phyloP scores from a whole-genome alignment of 2,329 filamentous ascomycete genomes.

The Colletotrichum sidae region DNA sequence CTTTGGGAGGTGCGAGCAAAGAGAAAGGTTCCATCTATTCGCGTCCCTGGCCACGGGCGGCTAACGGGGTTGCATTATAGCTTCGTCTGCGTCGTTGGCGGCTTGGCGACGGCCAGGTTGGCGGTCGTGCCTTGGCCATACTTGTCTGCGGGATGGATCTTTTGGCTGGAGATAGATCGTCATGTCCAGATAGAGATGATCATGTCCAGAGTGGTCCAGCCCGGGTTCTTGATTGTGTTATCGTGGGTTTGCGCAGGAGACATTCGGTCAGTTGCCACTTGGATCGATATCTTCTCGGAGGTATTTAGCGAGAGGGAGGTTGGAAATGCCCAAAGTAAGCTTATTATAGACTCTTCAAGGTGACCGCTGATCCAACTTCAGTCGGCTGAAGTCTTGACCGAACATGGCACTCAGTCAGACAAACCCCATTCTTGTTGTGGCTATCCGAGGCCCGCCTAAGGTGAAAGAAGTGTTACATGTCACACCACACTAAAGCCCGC shows the following conservation, averaged over 20 bases:
- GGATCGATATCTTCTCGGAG: background rate
- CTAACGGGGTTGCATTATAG: conserved; percentile 12
- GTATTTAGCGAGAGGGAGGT: no score
- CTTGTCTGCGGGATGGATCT: conserved; percentile 5
- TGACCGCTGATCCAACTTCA: background rate
- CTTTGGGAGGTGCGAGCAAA: conserved; percentile 20
- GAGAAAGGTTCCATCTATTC: conserved; percentile 31
- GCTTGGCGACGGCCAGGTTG: conserved; percentile 23
- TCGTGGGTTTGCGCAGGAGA: no score
- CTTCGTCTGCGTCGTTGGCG: conserved; percentile 25
- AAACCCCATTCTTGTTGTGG: background rate
- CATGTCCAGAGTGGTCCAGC: background rate
- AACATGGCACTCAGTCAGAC: background rate
- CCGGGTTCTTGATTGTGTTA: background rate
- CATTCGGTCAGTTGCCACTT: no score
- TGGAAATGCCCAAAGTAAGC: conserved; percentile 11
- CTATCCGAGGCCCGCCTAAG: background rate
- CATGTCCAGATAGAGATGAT: background rate
- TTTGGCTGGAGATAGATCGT: background rate
- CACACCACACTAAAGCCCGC: conserved; percentile 13
- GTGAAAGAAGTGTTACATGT: background rate
- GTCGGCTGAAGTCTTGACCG: background rate
- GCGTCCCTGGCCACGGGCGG: background rate
- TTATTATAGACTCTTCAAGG: conserved; percentile 8
- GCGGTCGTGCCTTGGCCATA: conserved; percentile 8